Evolutionary conservation across 1,284 basidiomycete species (phyloP).

Genomic region (Puccinia triticina): DNA sequence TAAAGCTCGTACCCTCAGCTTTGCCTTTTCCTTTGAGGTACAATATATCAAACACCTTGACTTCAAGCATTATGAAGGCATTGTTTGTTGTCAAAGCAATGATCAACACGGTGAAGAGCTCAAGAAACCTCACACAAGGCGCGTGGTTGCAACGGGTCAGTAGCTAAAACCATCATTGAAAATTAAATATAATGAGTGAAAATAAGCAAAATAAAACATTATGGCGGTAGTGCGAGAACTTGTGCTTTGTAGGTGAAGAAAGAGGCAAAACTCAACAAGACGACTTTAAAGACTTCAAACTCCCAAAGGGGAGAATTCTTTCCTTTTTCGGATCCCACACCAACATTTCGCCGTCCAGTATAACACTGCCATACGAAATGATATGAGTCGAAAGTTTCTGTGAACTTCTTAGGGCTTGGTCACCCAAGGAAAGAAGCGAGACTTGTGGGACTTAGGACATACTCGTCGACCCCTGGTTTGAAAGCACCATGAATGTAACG

Average conservation of each 20-base stretch:
- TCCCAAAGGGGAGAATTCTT: conserved; percentile 84
- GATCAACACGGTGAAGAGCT: conserved; percentile 4
- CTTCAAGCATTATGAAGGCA: conserved; percentile 62
- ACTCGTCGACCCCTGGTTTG: conserved; percentile 76
- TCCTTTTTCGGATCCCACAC: conserved; percentile 89
- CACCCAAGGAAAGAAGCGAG: conserved; percentile 32
- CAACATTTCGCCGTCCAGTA: conserved; percentile 94
- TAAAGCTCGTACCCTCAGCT: conserved; percentile 68
- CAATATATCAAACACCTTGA: conserved; percentile 91
- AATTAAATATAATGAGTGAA: not conserved
- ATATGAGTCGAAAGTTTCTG: conserved; percentile 25
- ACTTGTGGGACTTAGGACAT: conserved; percentile 58
- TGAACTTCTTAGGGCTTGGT: not conserved
- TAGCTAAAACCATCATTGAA: conserved; percentile 33
- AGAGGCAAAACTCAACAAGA: conserved; percentile 65
- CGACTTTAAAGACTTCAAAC: conserved; percentile 79
- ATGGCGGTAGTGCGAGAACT: not conserved
- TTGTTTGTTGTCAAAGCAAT: conserved; percentile 63
- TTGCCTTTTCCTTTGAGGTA: conserved; percentile 75
- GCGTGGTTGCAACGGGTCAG: not conserved
- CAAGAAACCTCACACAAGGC: conserved; percentile 32
- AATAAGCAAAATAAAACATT: not conserved
- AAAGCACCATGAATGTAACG: conserved; percentile 78
- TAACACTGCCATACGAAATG: conserved; percentile 67
- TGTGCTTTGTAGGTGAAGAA: no score